Conservation (phyloP, 495 filamentous ascomycete genomes). For the Penicillium arizonense region DNA sequence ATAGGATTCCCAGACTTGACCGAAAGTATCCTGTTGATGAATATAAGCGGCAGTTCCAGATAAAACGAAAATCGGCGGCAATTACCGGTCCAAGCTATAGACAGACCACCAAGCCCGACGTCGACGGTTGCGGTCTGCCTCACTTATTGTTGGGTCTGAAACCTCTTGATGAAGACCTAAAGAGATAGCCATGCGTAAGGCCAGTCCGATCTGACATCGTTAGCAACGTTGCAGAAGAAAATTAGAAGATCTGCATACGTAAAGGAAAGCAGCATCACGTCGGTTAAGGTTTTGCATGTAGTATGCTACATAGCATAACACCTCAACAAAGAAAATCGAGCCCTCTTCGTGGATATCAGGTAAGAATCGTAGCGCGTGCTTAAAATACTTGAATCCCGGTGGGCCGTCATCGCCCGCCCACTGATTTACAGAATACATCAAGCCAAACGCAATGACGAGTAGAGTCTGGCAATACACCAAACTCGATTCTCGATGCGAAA, state of each 20-base stretch:
- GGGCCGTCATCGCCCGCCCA: constrained; percentile 48
- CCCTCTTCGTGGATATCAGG: constrained; percentile 51
- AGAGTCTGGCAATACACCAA: constrained; percentile 40
- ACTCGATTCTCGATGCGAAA: constrained; percentile 32
- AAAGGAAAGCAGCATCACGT: constrained; percentile 48
- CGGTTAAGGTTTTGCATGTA: constrained; percentile 54
- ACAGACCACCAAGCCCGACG: constrained; percentile 53
- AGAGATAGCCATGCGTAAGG: constrained; percentile 51
- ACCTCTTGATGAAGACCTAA: constrained; percentile 52
- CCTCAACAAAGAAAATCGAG: constrained; percentile 50
- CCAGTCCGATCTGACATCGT: constrained; percentile 40
- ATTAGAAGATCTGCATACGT: constrained; percentile 20
- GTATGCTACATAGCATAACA: constrained; percentile 50
- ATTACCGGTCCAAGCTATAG: constrained; percentile 46
- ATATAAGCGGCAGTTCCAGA: neutral
- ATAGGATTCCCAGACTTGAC: constrained; percentile 52
- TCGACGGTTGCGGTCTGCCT: constrained; percentile 40
- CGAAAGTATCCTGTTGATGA: constrained; percentile 31
- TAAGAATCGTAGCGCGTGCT: constrained; percentile 44
- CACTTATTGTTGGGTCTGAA: constrained; percentile 26
- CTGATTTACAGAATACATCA: constrained; percentile 52
- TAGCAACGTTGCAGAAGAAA: neutral
- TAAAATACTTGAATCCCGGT: constrained; percentile 51
- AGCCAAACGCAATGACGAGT: constrained; percentile 49
- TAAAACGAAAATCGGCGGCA: neutral